A percentile compares a stretch with the other conserved stretches of the same genome.
Conservation (phyloP, 495 filamentous ascomycete species). For the Margaritispora aquatica region DNA sequence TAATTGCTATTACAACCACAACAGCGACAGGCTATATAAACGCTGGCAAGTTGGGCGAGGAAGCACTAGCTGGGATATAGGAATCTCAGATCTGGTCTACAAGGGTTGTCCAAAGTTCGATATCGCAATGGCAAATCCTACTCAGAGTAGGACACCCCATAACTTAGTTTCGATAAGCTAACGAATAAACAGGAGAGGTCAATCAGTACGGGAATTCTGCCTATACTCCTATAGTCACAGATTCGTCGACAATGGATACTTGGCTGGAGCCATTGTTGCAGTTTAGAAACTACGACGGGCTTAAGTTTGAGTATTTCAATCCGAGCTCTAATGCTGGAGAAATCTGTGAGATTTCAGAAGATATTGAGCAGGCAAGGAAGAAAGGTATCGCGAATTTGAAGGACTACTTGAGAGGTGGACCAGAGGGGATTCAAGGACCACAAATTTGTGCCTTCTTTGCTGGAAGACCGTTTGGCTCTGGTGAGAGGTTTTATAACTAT, state of each 20-base stretch:
- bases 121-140: conserved; percentile 2
- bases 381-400: neutral
- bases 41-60: conserved; percentile 63
- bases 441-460: conserved; percentile 2
- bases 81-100: neutral
- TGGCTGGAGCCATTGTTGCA: conserved; percentile 7
- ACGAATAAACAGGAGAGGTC: neutral
- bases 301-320: conserved; percentile 4
- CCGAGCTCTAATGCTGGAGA: neutral
- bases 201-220: neutral
- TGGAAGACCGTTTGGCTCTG: neutral
- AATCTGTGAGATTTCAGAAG: conserved; percentile 2
- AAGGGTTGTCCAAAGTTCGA: conserved; percentile 5
- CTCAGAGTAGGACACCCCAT: neutral
- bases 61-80: conserved; percentile 50
- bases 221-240: neutral
- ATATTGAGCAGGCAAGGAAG: neutral
- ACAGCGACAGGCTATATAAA: conserved; percentile 67
- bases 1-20: conserved; percentile 50
- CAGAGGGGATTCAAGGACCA: neutral
- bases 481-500: neutral
- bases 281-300: conserved; percentile 7
- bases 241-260: neutral
- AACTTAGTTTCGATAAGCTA: neutral
- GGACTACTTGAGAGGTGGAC: neutral